Percentiles rank a stretch among this genome's conserved stretches.
Evolutionary conservation across 192 early-diverging fungal species (phyloP).

Genomic region (Coemansia sp.): DNA sequence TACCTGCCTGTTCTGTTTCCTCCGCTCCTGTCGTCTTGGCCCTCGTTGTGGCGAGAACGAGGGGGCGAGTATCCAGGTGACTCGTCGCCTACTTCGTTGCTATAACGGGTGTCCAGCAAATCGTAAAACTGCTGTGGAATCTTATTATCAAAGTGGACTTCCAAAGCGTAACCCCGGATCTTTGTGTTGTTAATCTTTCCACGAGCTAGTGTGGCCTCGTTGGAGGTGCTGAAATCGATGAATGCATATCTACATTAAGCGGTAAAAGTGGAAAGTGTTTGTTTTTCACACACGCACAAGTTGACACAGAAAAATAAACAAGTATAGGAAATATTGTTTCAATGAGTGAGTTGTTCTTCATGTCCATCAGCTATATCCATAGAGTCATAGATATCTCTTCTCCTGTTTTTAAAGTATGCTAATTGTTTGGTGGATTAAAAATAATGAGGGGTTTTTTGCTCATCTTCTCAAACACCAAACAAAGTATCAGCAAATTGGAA

Average conservation of each 20-base stretch:
- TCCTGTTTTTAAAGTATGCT: too few species aligned
- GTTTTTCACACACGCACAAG: neutral
- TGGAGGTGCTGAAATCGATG: conserved; percentile 36
- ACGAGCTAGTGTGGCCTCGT: conserved; percentile 36
- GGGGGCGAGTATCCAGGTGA: neutral
- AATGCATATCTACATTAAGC: conserved; percentile 39
- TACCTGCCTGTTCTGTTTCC: neutral
- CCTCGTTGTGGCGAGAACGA: conserved; percentile 1
- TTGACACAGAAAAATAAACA: neutral
- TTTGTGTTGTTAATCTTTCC: conserved; percentile 30
- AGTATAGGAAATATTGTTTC: neutral
- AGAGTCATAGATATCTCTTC: too few species aligned
- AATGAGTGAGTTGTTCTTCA: neutral
- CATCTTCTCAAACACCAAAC: neutral
- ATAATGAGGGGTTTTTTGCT: neutral
- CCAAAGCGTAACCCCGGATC: conserved; percentile 24
- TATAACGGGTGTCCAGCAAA: conserved; percentile 13
- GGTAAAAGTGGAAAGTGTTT: neutral
- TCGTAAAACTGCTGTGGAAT: conserved; percentile 30
- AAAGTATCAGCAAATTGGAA: conserved; percentile 2
- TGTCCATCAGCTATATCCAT: too few species aligned
- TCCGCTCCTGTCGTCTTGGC: neutral
- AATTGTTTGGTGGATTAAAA: too few species aligned
- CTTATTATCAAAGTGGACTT: conserved; percentile 50
- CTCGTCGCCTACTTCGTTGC: neutral